Percentiles rank a stretch among this genome's conserved stretches.
These are phyloP conservation scores for Blastocystis sp. DNA, from an alignment of 352 stramenopile genomes.

Conservation along the genomic window DNA sequence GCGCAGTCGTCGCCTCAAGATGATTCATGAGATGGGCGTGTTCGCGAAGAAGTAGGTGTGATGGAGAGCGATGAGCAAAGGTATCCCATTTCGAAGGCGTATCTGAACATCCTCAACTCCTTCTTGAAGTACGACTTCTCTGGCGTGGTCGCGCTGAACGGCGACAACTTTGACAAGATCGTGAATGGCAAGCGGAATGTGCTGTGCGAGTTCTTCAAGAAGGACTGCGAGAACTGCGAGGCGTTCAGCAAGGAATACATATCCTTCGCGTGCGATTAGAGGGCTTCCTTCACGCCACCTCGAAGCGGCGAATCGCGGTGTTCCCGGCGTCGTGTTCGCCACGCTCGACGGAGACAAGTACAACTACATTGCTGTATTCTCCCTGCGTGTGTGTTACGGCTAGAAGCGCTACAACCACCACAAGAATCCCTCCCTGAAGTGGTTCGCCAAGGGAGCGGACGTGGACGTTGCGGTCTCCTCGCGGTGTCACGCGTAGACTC, in stretches of 20 bases:
- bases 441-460: slow-evolving; percentile 55
- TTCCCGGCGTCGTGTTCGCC: slow-evolving; percentile 27
- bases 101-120: slow-evolving; percentile 67
- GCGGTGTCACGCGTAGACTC: slow-evolving; percentile 22
- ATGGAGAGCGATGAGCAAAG: not conserved
- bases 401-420: slow-evolving; percentile 69
- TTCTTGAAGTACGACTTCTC: slow-evolving; percentile 55
- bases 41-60: not conserved
- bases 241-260: slow-evolving; percentile 71
- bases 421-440: slow-evolving; percentile 65
- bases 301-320: slow-evolving; percentile 21
- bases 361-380: slow-evolving; percentile 40
- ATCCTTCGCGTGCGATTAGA: slow-evolving; percentile 31
- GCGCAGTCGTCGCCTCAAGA: not conserved
- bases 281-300: slow-evolving; percentile 4
- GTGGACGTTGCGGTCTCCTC: not conserved
- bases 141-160: slow-evolving; percentile 28
- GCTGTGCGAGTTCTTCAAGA: slow-evolving; percentile 45
- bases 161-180: slow-evolving; percentile 67
- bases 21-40: slow-evolving; percentile 28
- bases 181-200: slow-evolving; percentile 67
- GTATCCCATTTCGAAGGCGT: slow-evolving; percentile 40
- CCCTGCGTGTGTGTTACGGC: not conserved
- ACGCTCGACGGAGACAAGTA: slow-evolving; percentile 46
- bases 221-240: slow-evolving; percentile 61